A percentile compares a stretch with the other conserved stretches of the same genome.
phyloP scores from a whole-genome alignment of 2,329 filamentous ascomycete genomes.

The Sporothrix globosa region DNA sequence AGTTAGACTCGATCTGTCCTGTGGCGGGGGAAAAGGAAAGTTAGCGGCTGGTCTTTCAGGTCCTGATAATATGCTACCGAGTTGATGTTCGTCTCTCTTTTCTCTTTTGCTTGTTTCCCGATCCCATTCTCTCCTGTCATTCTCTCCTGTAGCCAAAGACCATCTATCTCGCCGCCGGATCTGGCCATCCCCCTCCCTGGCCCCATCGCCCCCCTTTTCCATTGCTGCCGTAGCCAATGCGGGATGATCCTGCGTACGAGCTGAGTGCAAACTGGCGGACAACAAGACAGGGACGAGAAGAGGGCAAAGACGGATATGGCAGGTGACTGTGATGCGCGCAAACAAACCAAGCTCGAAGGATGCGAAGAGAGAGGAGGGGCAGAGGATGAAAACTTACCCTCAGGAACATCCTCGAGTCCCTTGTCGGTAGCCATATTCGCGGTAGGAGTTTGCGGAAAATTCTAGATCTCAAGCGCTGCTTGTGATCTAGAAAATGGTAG shows the following conservation, averaged over 20 bases:
- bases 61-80: background rate
- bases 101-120: background rate
- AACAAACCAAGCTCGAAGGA: background rate
- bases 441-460: slow-evolving; percentile 58
- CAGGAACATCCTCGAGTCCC: slow-evolving; percentile 97
- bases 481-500: slow-evolving; percentile 65
- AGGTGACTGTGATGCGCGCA: background rate
- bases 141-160: background rate
- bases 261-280: background rate
- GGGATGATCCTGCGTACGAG: slow-evolving; percentile 1
- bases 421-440: slow-evolving; percentile 99
- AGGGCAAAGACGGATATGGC: background rate
- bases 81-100: background rate
- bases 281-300: background rate
- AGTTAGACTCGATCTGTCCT: slow-evolving; percentile 99
- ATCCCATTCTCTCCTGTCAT: background rate
- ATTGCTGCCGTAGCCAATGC: background rate
- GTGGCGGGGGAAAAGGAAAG: slow-evolving; percentile 39
- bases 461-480: slow-evolving; percentile 77
- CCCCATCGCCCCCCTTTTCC: background rate
- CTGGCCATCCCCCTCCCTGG: slow-evolving; percentile 1
- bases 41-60: background rate
- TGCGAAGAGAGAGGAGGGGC: background rate
- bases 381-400: slow-evolving; percentile 67
- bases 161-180: background rate